phyloP scores from a whole-genome alignment of 1,284 basidiomycete genomes.

The Sanghuangporus sanghuang region DNA sequence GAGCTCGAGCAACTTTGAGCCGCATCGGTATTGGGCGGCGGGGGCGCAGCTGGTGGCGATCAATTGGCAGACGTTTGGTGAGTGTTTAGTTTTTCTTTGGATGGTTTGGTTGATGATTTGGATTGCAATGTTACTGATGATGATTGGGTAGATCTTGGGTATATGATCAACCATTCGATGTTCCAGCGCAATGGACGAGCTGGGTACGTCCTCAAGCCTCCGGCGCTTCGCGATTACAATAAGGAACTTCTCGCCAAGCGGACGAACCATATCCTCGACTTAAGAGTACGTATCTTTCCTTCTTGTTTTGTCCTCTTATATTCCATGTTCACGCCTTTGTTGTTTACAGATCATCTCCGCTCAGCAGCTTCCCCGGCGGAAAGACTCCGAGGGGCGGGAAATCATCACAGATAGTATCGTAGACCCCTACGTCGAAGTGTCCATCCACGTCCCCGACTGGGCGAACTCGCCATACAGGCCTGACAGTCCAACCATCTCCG shows the following conservation, averaged over 20 bases:
- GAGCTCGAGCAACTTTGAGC: conserved; percentile 86
- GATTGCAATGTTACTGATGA: not conserved
- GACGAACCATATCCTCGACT: conserved; percentile 58
- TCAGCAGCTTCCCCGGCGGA: conserved; percentile 83
- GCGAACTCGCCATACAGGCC: conserved; percentile 32
- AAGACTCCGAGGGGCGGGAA: conserved; percentile 60
- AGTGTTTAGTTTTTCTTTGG: conserved; percentile 22
- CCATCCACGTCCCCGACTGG: conserved; percentile 76
- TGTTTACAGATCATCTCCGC: conserved; percentile 75
- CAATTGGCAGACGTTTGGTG: conserved; percentile 97
- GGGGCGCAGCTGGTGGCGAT: conserved; percentile 94
- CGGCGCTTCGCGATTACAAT: conserved; percentile 63
- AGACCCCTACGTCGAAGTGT: conserved; percentile 78
- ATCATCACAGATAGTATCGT: conserved; percentile 53
- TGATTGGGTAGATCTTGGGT: conserved; percentile 62
- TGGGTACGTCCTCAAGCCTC: conserved; percentile 92
- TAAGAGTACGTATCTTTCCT: conserved; percentile 43
- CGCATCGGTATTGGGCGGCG: conserved; percentile 85
- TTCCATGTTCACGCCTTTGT: conserved; percentile 4
- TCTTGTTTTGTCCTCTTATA: not conserved
- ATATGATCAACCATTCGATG: conserved; percentile 92
- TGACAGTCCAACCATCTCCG: conserved; percentile 15
- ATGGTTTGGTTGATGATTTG: not conserved
- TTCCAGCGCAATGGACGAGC: conserved; percentile 83
- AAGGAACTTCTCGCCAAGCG: conserved; percentile 53